These are phyloP conservation scores for Trichoderma reesei DNA, from an alignment of 495 filamentous ascomycete genomes.

Conservation along the genomic window DNA sequence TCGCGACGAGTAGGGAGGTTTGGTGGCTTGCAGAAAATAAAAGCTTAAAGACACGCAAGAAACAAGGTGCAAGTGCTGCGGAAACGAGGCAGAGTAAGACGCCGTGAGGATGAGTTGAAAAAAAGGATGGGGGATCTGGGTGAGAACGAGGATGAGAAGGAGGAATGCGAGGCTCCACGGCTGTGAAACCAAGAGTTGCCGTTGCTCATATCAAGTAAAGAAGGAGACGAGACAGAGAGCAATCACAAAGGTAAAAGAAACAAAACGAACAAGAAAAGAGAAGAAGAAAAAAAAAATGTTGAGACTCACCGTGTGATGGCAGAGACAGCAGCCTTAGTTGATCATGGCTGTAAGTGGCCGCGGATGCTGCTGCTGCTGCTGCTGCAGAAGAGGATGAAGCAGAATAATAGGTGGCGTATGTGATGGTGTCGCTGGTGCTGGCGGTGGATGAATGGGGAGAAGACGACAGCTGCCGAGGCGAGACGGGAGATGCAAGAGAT, in stretches of 20 bases:
- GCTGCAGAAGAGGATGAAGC: not conserved
- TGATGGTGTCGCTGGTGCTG: not conserved
- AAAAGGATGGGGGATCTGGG: not conserved
- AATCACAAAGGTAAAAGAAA: too few species aligned
- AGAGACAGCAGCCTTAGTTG: too few species aligned
- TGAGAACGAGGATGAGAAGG: not conserved
- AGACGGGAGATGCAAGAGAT: not conserved
- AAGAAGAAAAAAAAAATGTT: not conserved
- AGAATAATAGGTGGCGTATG: not conserved
- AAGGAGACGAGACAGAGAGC: not conserved
- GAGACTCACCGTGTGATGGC: not conserved
- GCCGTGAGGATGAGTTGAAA: too few species aligned
- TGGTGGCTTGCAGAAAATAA: too few species aligned
- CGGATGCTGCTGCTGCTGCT: not conserved
- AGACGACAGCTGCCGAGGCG: not conserved
- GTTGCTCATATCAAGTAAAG: not conserved
- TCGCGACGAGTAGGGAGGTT: too few species aligned
- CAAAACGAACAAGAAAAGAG: too few species aligned
- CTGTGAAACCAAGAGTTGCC: not conserved
- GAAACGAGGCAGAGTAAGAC: not conserved
- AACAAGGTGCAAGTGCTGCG: too few species aligned
- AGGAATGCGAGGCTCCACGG: not conserved
- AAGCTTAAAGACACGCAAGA: too few species aligned
- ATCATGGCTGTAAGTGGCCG: too few species aligned
- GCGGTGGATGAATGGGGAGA: not conserved